A percentile compares a stretch with the other conserved stretches of the same genome.
Conservation (phyloP, 2,329 filamentous ascomycete genomes). For the Huntiella bhutanensis region DNA sequence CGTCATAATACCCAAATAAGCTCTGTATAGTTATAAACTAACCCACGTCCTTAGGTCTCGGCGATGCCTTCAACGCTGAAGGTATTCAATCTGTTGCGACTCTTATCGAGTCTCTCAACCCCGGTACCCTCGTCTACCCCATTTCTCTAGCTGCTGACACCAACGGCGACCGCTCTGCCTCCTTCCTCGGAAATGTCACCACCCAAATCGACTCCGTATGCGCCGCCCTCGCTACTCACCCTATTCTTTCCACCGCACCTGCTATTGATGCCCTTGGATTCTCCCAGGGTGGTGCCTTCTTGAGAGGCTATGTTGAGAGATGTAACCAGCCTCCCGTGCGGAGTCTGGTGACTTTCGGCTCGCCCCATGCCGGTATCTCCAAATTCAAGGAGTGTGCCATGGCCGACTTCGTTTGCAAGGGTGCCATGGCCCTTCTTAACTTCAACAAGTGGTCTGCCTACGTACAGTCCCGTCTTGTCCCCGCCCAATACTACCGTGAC, state of each 20-base stretch:
- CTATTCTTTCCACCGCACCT: constrained; percentile 62
- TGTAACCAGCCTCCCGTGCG: constrained; percentile 61
- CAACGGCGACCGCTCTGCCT: constrained; percentile 55
- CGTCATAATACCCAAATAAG: constrained; percentile 4
- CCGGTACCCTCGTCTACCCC: constrained; percentile 68
- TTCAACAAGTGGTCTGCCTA: constrained; percentile 63
- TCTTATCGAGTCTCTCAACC: constrained; percentile 55
- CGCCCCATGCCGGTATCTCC: constrained; percentile 80
- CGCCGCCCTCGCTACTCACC: constrained; percentile 52
- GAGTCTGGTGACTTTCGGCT: constrained; percentile 73
- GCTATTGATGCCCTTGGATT: constrained; percentile 85
- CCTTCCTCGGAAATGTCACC: constrained; percentile 81
- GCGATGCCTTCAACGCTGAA: constrained; percentile 56
- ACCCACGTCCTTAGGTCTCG: constrained; percentile 25
- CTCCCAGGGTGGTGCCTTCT: constrained; percentile 87
- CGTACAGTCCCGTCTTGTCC: constrained; percentile 65
- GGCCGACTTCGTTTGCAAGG: constrained; percentile 63
- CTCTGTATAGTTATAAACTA: neutral
- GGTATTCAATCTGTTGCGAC: constrained; percentile 52
- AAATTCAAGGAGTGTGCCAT: constrained; percentile 57
- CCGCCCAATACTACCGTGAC: constrained; percentile 86
- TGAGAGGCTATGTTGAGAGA: constrained; percentile 76
- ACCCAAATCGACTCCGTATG: constrained; percentile 62
- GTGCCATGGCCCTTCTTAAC: constrained; percentile 58
- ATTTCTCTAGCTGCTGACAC: constrained; percentile 51